These are phyloP conservation scores for Hyphodiscus hymeniophilus DNA, from an alignment of 495 filamentous ascomycete species.

Conservation along the genomic window DNA sequence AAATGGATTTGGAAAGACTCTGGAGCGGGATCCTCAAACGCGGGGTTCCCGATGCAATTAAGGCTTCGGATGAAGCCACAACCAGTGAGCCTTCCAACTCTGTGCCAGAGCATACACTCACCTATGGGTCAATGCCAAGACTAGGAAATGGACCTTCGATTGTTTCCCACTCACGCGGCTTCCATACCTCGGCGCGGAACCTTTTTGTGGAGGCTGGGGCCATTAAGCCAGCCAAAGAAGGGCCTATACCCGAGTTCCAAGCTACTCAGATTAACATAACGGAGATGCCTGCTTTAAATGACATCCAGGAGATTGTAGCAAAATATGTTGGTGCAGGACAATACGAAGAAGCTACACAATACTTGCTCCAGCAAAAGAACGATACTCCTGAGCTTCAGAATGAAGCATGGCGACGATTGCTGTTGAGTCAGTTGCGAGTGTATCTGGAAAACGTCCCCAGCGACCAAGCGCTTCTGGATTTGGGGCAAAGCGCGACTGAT, in stretches of 20 bases:
- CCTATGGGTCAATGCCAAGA: background rate
- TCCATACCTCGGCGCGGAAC: conserved; percentile 11
- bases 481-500: conserved; percentile 37
- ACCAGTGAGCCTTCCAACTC: background rate
- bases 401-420: conserved; percentile 8
- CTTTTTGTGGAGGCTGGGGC: background rate
- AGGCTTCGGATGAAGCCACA: background rate
- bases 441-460: conserved; percentile 28
- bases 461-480: conserved; percentile 24
- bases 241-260: background rate
- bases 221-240: background rate
- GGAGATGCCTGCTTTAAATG: conserved; percentile 6
- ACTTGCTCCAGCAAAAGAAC: conserved; percentile 1
- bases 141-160: background rate
- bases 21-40: conserved; percentile 43
- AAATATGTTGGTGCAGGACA: conserved; percentile 4
- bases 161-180: conserved; percentile 9
- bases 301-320: conserved; percentile 4
- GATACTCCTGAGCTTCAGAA: conserved; percentile 6
- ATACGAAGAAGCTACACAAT: conserved; percentile 5
- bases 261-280: background rate
- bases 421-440: conserved; percentile 26
- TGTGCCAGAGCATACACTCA: background rate
- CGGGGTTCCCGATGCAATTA: conserved; percentile 1
- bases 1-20: conserved; percentile 73